Conservation (phyloP, 352 stramenopile species). For the Albugo laibachii region DNA sequence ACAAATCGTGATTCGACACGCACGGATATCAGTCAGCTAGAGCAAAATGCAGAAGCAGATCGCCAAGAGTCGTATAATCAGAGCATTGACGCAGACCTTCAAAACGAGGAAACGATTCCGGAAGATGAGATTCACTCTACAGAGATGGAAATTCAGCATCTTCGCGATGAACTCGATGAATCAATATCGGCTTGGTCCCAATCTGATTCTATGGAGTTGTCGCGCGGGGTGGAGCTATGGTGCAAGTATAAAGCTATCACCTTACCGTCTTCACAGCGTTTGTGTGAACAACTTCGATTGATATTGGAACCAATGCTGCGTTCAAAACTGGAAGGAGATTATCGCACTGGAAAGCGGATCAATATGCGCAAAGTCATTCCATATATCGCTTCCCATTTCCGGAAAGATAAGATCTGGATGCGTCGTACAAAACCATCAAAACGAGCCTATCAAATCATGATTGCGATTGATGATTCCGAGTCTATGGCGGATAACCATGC, state of each 20-base stretch:
- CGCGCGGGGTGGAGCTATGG: slow-evolving; percentile 72
- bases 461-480: slow-evolving; percentile 98
- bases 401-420: slow-evolving; percentile 99
- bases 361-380: slow-evolving; percentile 99
- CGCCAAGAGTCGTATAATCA: too few species aligned
- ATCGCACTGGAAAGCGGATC: slow-evolving; percentile 98
- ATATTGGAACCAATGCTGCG: slow-evolving; percentile 97
- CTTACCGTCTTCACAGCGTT: slow-evolving; percentile 75
- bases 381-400: slow-evolving; percentile 99
- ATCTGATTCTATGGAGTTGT: slow-evolving; percentile 12
- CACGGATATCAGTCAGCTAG: too few species aligned
- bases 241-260: slow-evolving; percentile 86
- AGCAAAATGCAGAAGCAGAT: too few species aligned
- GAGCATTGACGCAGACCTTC: too few species aligned
- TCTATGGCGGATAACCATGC: slow-evolving; percentile 97
- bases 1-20: slow-evolving; percentile 1
- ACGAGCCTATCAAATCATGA: slow-evolving; percentile 96
- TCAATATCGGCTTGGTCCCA: slow-evolving; percentile 53
- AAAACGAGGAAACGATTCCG: not conserved
- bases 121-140: slow-evolving; percentile 1
- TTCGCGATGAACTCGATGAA: slow-evolving; percentile 61
- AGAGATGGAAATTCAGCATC: slow-evolving; percentile 39
- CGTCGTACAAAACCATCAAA: slow-evolving; percentile 96
- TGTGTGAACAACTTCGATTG: slow-evolving; percentile 97
- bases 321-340: slow-evolving; percentile 95